A percentile compares a stretch with the other conserved stretches of the same genome.
phyloP scores from a whole-genome alignment of 257 asterid species.

The Fraxinus pennsylvanica region DNA sequence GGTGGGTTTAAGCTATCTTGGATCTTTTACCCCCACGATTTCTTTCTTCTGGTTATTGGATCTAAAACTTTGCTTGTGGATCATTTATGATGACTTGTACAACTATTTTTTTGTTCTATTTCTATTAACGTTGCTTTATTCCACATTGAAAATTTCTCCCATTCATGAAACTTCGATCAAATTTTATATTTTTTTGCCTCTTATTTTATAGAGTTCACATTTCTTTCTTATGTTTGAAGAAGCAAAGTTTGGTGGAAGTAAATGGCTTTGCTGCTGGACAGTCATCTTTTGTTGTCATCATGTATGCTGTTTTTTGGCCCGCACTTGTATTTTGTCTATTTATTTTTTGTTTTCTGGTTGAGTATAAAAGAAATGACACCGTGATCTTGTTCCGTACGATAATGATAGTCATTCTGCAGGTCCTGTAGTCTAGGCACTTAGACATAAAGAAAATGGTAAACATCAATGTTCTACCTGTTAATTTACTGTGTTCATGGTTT shows the following conservation, averaged over 20 bases:
- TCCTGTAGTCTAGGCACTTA: neutral
- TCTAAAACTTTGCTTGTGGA: neutral
- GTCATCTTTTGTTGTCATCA: neutral
- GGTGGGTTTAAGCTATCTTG: slow-evolving; percentile 6
- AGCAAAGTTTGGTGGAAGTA: neutral
- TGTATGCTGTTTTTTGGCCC: neutral
- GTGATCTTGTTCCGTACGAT: neutral
- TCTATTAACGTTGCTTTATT: neutral
- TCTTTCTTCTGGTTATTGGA: neutral
- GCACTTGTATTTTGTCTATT: neutral
- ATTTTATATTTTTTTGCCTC: neutral
- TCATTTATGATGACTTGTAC: neutral
- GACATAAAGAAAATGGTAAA: neutral
- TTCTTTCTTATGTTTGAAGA: neutral
- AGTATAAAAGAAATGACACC: neutral
- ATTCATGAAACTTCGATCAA: neutral
- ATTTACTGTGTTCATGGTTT: neutral
- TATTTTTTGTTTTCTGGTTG: neutral
- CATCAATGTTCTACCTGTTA: slow-evolving; percentile 3
- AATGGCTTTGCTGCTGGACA: neutral
- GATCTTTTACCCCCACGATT: neutral
- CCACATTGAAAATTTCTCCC: neutral
- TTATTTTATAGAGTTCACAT: neutral
- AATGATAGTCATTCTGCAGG: neutral
- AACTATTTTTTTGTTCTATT: neutral